Base-by-base conservation (phyloP, 257 asterid genomes). In the Lycium ferocissimum region DNA sequence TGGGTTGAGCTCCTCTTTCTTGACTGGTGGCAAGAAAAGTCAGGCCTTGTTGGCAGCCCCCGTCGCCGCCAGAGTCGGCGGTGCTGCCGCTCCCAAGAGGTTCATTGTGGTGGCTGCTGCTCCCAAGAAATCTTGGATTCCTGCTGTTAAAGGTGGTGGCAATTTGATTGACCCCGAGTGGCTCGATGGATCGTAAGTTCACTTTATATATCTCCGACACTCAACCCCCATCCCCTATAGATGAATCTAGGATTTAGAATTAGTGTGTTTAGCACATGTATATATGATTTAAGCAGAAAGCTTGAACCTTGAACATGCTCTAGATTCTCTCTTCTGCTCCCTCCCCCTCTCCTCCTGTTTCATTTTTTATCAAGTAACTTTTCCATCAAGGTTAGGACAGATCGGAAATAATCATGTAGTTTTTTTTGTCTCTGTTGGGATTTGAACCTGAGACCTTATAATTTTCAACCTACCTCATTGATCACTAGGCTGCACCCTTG, bases 181-280 rank as follows among this genome's bases (percentile, higher is more conserved):
- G 98, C 99, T 96, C 81, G 99, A 96, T 89, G 99, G 99, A 91
- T 96, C 99, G 99, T 96, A 93, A 89, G 97, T 92, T 83, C 56
- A 33, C 53, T 56, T 43, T 51, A 82, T 51, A 82, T 63, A 14
- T 66, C 35, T 0, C 17, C 6, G 11, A 76, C 5, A 6, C 57
- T 59, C 26, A 33, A 10, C 12, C 61, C 59, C 47, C n/a, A 20
- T n/a, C 12, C 11, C 45, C 26, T 51, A 51, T 14, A 76, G 81
- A 26, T 1, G 7, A 53, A 22, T 75, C 81, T 51, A 51, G 14
- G 22, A 51, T 12, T 49, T 22, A 15, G 9, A 75, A 22, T 49
- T 75, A 0, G 22, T 13, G 45, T 7, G 2, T 47, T 14, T 6
- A 49, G 18, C n/a, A 49, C 47, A 49, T 22, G 26, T 76, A 76